Evolutionary conservation across 768 basidiomycete species (phyloP).

Genomic region (Clitopilus hobsonii): DNA sequence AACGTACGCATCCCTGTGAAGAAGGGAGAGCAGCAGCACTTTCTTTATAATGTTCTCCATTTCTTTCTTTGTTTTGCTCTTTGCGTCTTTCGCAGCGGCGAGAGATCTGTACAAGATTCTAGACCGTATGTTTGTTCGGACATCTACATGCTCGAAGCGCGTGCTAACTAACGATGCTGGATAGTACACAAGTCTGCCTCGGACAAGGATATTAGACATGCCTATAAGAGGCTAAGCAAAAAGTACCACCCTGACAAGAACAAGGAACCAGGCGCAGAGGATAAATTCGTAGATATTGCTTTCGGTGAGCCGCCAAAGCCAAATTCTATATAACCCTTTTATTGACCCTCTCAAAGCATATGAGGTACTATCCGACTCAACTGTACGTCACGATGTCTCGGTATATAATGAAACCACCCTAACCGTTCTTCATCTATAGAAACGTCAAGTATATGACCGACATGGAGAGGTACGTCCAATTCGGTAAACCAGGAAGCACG

Average conservation of each 20-base stretch:
- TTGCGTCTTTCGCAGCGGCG: slow-evolving; percentile 40
- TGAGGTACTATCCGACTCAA: slow-evolving; percentile 86
- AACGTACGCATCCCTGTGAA: not conserved
- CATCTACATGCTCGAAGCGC: slow-evolving; percentile 7
- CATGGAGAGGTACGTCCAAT: slow-evolving; percentile 72
- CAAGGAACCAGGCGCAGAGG: slow-evolving; percentile 75
- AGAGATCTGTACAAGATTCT: slow-evolving; percentile 80
- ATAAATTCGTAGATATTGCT: slow-evolving; percentile 87
- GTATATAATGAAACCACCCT: slow-evolving; percentile 4
- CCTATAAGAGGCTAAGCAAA: slow-evolving; percentile 85
- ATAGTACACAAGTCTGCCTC: slow-evolving; percentile 72
- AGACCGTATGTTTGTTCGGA: slow-evolving; percentile 54
- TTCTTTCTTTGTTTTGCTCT: slow-evolving; percentile 30
- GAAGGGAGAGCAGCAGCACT: slow-evolving; percentile 3
- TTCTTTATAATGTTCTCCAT: slow-evolving; percentile 27
- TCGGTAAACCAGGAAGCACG: not conserved
- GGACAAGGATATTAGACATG: slow-evolving; percentile 85
- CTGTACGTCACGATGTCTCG: slow-evolving; percentile 41
- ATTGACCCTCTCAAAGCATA: slow-evolving; percentile 53
- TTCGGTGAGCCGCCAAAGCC: slow-evolving; percentile 50
- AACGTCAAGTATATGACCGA: slow-evolving; percentile 90
- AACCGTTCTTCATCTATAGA: slow-evolving; percentile 36
- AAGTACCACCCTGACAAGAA: slow-evolving; percentile 97
- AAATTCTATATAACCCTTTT: not conserved
- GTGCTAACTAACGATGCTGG: slow-evolving; percentile 14